Conservation (phyloP, 148 eudicot genomes). For the Chenopodium formosanum region DNA sequence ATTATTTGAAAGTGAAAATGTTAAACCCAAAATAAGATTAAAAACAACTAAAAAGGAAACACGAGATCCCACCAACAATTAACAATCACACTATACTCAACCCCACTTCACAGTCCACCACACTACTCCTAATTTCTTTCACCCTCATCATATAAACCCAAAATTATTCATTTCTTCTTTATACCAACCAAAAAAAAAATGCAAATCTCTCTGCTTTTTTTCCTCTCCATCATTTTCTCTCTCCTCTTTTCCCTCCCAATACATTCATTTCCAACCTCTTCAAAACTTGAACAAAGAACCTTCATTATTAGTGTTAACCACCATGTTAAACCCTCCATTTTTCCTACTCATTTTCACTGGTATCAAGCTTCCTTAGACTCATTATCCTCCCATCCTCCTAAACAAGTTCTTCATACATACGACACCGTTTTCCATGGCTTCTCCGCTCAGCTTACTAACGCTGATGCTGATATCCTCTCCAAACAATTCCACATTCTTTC, state of each 20-base stretch:
- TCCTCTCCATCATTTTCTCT: not conserved
- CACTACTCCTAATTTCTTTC: no score
- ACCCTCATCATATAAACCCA: constrained; percentile 1
- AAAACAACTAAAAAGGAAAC: not conserved
- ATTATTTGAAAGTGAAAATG: not conserved
- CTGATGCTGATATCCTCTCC: constrained; percentile 47
- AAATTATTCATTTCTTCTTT: not conserved
- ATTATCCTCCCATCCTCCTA: constrained; percentile 20
- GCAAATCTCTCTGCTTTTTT: not conserved
- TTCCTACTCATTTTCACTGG: constrained; percentile 82
- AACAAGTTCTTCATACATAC: constrained; percentile 56
- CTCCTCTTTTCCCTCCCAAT: constrained; percentile 6
- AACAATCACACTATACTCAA: not conserved
- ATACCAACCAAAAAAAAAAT: constrained; percentile 1
- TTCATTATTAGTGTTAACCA: constrained; percentile 71
- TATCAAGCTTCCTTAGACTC: constrained; percentile 66
- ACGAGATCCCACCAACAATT: constrained; percentile 13
- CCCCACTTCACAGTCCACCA: not conserved
- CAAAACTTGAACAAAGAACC: constrained; percentile 41
- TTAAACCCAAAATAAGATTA: not conserved
- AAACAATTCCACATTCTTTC: constrained; percentile 42
- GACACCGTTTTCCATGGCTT: constrained; percentile 83
- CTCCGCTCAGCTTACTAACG: constrained; percentile 57
- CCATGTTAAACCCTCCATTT: constrained; percentile 62
- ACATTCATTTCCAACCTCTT: constrained; percentile 28